Evolutionary conservation across 2,329 filamentous ascomycete species (phyloP), one percentile per base, ranked within the genome.

Genomic region (Aspergillus pseudoviridinutans): DNA sequence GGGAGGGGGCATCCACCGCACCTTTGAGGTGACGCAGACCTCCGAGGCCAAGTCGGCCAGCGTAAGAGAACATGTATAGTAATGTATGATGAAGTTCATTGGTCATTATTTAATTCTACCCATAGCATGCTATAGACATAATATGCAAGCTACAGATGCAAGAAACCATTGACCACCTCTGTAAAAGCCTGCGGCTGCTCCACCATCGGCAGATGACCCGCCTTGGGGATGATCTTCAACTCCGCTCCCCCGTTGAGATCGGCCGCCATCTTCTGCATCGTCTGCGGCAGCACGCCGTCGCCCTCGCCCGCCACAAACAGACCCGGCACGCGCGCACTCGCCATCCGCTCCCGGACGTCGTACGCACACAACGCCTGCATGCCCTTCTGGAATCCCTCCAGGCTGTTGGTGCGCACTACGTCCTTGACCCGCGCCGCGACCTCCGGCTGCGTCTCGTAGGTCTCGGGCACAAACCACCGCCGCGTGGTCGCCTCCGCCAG

Each of bases 161-260:
- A 64, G 61, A 89, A 90, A 8, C 72, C 77, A 46, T 79, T 76
- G 2, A 93, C 78, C 49, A 84, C 84, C 28, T 82, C 76, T 69
- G 87, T 87, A 70, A 92, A 92, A 3, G 81, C 85, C 56, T 79
- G 75, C 0, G 89, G 87, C 63, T 85, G 83, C 75, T 95, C 91
- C 50, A 86, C 86, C 90, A 95, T 95, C 0, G 91, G 91, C 67
- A 96, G 74, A 77, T 96, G 91, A 0, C 91, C 91, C 0, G 90
- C 86, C 8, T 81, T 77, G 0, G 89, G 83, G 9, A 95, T 83
- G 57, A 89, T 73, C 69, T 82, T 84, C 62, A 92, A 80, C 58
- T 84, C 80, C 0, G 81, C 82, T 0, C 82, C 84, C 0, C 73
- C 70, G 9, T 87, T 87, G 46, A 91, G 71, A 20, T 77, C 70